Evolutionary conservation across 1,284 basidiomycete genomes (phyloP).

Genomic region (Rhodotorula sp.): DNA sequence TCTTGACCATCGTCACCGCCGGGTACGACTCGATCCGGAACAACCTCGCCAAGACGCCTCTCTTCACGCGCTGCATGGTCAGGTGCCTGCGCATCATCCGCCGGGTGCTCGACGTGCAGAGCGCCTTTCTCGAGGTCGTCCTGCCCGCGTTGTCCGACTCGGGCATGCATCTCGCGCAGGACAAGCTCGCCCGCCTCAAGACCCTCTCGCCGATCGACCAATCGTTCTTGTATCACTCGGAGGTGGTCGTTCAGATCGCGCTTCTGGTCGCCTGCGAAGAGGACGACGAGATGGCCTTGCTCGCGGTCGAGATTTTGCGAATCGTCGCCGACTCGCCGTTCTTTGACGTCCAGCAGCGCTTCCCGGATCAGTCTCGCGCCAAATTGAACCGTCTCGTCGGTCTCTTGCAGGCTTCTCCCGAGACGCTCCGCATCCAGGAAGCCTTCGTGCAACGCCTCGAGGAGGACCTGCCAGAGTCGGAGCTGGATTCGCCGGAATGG

Average conservation of each 20-base stretch:
- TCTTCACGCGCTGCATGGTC: conserved; percentile 70
- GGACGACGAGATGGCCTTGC: conserved; percentile 70
- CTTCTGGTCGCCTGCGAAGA: conserved; percentile 72
- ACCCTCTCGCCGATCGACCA: conserved; percentile 68
- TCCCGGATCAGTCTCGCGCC: conserved; percentile 57
- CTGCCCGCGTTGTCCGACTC: conserved; percentile 69
- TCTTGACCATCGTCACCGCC: conserved; percentile 73
- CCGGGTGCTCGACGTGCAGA: conserved; percentile 78
- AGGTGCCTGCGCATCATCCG: conserved; percentile 79
- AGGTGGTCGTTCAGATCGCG: conserved; percentile 77
- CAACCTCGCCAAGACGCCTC: conserved; percentile 57
- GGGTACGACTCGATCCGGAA: conserved; percentile 74
- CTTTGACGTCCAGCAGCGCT: conserved; percentile 58
- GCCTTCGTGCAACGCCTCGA: conserved; percentile 72
- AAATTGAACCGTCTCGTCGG: conserved; percentile 64
- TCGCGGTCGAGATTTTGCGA: conserved; percentile 75
- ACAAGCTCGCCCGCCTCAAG: conserved; percentile 39
- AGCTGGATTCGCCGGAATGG: conserved; percentile 41
- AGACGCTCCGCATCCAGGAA: conserved; percentile 79
- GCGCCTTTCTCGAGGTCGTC: conserved; percentile 83
- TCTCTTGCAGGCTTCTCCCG: conserved; percentile 75
- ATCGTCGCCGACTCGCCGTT: conserved; percentile 59
- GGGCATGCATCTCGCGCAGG: conserved; percentile 26
- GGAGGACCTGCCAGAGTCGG: conserved; percentile 49
- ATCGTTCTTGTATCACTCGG: conserved; percentile 67